Conservation (phyloP, 2,329 filamentous ascomycete genomes). For the Lecanoromycetidae sp. region DNA sequence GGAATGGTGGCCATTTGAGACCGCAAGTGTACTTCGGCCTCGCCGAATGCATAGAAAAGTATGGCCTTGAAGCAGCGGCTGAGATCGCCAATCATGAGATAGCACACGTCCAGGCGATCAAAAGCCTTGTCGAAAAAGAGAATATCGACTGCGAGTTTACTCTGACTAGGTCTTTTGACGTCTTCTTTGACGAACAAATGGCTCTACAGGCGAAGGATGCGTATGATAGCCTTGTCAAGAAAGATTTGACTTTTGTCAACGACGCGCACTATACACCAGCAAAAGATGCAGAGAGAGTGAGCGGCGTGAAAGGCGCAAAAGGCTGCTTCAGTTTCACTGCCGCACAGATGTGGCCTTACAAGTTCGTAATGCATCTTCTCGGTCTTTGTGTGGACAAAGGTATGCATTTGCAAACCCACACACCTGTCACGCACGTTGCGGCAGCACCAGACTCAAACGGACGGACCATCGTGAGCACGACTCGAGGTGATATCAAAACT, state of each 20-base stretch:
- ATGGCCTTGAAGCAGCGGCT: background rate
- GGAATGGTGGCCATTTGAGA: background rate
- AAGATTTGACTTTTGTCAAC: background rate
- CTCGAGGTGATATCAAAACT: background rate
- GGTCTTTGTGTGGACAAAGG: background rate
- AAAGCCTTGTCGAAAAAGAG: background rate
- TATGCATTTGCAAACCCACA: background rate
- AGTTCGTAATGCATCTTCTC: background rate
- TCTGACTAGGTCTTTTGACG: background rate
- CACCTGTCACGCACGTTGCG: background rate
- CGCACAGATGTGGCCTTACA: background rate
- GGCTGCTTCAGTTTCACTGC: slow-evolving; percentile 1
- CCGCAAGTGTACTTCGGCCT: background rate
- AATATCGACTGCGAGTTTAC: slow-evolving; percentile 3
- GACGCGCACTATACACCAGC: background rate
- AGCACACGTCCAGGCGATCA: background rate
- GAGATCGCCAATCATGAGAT: background rate
- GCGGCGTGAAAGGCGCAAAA: background rate
- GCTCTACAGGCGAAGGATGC: background rate
- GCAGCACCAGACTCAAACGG: background rate
- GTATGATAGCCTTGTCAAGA: background rate
- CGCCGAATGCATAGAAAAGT: background rate
- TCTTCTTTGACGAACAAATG: background rate
- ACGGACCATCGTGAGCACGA: background rate
- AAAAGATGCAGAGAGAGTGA: background rate